Conservation (phyloP, 129 eudicot genomes). For the Calendula officinalis region DNA sequence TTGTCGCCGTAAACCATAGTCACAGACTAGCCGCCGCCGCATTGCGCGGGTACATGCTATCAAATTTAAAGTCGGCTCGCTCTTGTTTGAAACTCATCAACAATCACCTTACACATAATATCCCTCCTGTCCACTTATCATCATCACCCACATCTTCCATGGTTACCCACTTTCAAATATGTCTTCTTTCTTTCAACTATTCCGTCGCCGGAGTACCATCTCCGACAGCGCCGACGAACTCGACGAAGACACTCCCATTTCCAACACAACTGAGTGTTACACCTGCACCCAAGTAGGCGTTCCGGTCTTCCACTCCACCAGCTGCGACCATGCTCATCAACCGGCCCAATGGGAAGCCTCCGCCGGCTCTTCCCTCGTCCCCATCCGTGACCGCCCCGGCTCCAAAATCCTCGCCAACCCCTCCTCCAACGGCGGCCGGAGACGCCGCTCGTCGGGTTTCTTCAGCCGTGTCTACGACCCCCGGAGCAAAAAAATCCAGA, state of each 20-base stretch:
- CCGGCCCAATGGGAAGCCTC: constrained; percentile 96
- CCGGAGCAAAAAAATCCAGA: constrained; percentile 66
- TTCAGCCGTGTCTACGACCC: constrained; percentile 61
- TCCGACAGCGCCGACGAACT: constrained; percentile 35
- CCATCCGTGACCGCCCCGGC: constrained; percentile 50
- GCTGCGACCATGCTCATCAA: constrained; percentile 79
- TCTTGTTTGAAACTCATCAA: too few species aligned
- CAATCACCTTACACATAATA: too few species aligned
- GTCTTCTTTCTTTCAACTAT: constrained; percentile 31
- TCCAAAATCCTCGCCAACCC: constrained; percentile 23
- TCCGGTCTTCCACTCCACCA: constrained; percentile 96
- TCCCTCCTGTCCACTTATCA: not conserved
- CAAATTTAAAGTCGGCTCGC: too few species aligned
- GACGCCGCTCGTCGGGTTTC: constrained; percentile 8
- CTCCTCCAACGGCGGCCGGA: not conserved
- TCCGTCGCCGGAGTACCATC: constrained; percentile 32
- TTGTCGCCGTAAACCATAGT: too few species aligned
- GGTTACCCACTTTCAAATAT: constrained; percentile 41
- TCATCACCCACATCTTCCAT: constrained; percentile 28
- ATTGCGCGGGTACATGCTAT: too few species aligned
- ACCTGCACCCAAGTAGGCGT: constrained; percentile 91
- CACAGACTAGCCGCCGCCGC: too few species aligned
- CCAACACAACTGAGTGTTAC: constrained; percentile 61
- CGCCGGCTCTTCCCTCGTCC: constrained; percentile 82
- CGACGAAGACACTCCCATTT: constrained; percentile 37